Evolutionary conservation across 78 protist genomes (phyloP), one percentile per base, ranked within the genome.

Genomic region (Tieghemostelium lacteum): DNA sequence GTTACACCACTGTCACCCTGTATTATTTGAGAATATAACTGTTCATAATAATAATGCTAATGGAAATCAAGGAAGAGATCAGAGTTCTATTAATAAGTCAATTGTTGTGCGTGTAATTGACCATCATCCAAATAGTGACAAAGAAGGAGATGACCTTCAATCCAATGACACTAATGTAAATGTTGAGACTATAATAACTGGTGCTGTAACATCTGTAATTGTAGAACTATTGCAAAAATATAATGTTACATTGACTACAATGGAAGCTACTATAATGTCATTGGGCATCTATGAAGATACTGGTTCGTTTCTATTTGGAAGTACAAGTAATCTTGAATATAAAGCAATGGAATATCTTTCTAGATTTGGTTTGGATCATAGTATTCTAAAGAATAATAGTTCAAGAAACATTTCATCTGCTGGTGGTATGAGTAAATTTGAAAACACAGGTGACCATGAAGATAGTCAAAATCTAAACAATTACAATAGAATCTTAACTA

Each of bases 271-370:
- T 2, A 22, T 69, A 7, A 45, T 69, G 3, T 26, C 75, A 45
- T 26, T 45, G 7, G 75, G 75, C 5, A 28, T 69, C 58, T 69
- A 69, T 28, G 75, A 69, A 24, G 75, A 69, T n/a, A 69, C 75
- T 3, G 75, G 75, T 22, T 45, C 28, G 54, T 69, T 69, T 7
- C 36, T 12, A 3, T 69, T 45, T 49, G 61, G 61, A 26, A 52
- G 61, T 4, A 69, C 75, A 4, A 37, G 24, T 1, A 36, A 39
- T 45, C 26, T 69, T 8, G 75, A 69, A 20, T 69, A 45, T 28
- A 45, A 69, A 12, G 55, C 75, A 24, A 42, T 69, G 36, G 33
- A 42, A 7, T 45, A 69, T 45, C 75, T 69, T 1, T 39, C 58
- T 10, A 45, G 60, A 28, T 5, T 3, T 1, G n/a, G 45, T 45